Base-by-base conservation (phyloP, 306 rosid species). In the Vicia faba region DNA sequence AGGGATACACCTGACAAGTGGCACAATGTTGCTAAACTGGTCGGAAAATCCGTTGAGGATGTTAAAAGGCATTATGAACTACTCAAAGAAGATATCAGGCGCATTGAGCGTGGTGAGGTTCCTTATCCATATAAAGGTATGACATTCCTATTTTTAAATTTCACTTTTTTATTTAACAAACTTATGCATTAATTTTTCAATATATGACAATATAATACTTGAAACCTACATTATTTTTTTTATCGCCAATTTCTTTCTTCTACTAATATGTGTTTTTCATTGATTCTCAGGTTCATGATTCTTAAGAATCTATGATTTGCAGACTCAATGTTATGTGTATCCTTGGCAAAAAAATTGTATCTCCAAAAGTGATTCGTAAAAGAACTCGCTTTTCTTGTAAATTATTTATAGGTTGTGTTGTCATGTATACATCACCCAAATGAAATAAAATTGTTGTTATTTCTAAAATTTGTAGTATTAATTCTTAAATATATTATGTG, bases 1-100 rank as follows among this genome's bases (percentile, higher is more conserved):
- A 84, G 72, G 76, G 95, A 90, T 28, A 84, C 88, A 19, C 84
- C 89, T 1, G 95, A 90, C 60, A 85, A 85, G 77, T 90, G 96
- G 95, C 95, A 80, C 71, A 87, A 90, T 75, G 80, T 90, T 16
- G 91, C 95, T 19, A 75, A 57, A 70, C 77, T 72, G 9, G 96
- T 87, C n/a, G 84, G 95, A 51, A 90, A 85, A 66, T 64, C 96
- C 3, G 88, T 82, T 0, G 96, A 85, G 44, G 96, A 90, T 15
- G 92, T 90, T 64, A 90, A 85, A 71, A 71, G 64, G 55, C 96
- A 87, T 72, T 90, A 85, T 73, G 89, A 90, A 61, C 23, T 85
- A 78, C 92, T 90, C 74, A 62, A 79, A 23, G 95, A 87, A 66
- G 95, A 90, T 78, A 55, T 90, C 54, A 67, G 49, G 18, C 85